phyloP scores from a whole-genome alignment of 306 rosid genomes.

The Nissolia schottii region DNA sequence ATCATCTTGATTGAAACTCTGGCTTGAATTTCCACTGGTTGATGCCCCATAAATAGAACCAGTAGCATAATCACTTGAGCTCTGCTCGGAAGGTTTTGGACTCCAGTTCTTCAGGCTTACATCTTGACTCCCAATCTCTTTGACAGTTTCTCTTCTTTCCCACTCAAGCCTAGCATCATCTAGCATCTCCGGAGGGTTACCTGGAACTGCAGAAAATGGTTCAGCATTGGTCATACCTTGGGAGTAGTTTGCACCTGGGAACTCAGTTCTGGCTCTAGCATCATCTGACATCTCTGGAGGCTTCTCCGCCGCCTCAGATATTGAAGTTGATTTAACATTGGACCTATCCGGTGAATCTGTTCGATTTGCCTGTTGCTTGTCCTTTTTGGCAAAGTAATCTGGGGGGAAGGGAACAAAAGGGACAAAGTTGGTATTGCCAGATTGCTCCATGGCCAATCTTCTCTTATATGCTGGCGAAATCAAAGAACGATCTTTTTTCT shows the following conservation, averaged over 20 bases:
- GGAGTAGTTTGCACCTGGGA: not conserved
- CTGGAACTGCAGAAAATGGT: constrained; percentile 17
- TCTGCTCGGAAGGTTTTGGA: constrained; percentile 26
- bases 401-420: constrained; percentile 97
- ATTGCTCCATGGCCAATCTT: constrained; percentile 67
- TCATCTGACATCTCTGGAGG: constrained; percentile 26
- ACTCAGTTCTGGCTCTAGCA: constrained; percentile 21
- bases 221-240: constrained; percentile 14
- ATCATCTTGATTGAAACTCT: constrained; percentile 1
- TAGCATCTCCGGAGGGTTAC: constrained; percentile 11
- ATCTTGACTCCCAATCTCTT: constrained; percentile 22
- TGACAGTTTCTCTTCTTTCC: not conserved
- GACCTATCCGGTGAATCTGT: constrained; percentile 17
- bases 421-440: constrained; percentile 57
- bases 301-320: constrained; percentile 29
- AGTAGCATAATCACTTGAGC: constrained; percentile 19
- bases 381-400: constrained; percentile 73
- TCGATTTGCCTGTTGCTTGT: constrained; percentile 40
- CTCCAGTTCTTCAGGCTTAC: constrained; percentile 17
- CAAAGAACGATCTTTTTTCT: constrained; percentile 86
- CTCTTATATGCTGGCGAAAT: constrained; percentile 84
- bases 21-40: constrained; percentile 29
- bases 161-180: constrained; percentile 1
- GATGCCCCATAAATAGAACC: constrained; percentile 24
- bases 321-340: constrained; percentile 32